phyloP scores from a whole-genome alignment of 371 early-diverging fungal species.

The Mucor plumbeus region DNA sequence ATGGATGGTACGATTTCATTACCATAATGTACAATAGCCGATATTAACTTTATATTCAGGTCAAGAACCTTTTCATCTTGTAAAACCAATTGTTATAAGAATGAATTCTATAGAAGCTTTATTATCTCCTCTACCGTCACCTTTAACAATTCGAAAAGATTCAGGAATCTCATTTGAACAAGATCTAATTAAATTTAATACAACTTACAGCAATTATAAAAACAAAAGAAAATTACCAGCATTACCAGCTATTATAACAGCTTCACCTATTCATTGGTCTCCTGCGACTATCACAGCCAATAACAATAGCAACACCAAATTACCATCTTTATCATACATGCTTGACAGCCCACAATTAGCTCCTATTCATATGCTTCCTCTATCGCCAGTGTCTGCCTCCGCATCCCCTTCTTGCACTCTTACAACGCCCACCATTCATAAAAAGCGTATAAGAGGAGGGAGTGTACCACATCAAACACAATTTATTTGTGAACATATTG shows the following conservation, averaged over 20 bases:
- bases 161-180: conserved; percentile 36
- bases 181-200: background rate
- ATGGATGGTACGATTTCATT: background rate
- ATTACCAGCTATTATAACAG: conserved; percentile 9
- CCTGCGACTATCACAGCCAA: background rate
- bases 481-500: conserved; percentile 43
- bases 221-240: conserved; percentile 11
- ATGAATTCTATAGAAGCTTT: background rate
- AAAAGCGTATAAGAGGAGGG: conserved; percentile 6
- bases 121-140: background rate
- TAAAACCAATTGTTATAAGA: background rate
- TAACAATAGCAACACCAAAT: background rate
- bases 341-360: conserved; percentile 8
- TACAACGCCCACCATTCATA: background rate
- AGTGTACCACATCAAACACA: conserved; percentile 7
- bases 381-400: background rate
- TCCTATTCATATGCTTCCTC: conserved; percentile 12
- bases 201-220: background rate
- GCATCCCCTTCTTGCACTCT: background rate
- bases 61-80: background rate
- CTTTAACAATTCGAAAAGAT: conserved; percentile 27
- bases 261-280: conserved; percentile 5
- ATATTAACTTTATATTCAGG: background rate
- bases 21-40: no score
- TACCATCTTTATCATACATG: background rate